Percentiles rank a stretch among this genome's conserved stretches.
Conservation (phyloP, 345 rosid species). For the Erucastrum elatum region DNA sequence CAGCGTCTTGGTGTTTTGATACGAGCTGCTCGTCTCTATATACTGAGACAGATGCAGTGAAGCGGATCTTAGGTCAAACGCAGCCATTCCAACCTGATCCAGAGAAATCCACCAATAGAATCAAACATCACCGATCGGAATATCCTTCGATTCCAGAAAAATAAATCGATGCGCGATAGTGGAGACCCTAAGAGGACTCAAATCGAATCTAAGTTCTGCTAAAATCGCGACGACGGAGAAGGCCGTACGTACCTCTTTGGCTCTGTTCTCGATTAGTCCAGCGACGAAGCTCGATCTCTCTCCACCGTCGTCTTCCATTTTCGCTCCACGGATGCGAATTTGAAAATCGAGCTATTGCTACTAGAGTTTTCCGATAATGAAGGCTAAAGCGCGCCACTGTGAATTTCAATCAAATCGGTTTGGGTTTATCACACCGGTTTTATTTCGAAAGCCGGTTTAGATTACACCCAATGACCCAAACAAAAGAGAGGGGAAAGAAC, state of each 20-base stretch:
- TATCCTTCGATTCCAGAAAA: no score
- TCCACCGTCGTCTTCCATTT: conserved; percentile 79
- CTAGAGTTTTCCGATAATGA: conserved; percentile 1
- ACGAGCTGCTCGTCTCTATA: conserved; percentile 93
- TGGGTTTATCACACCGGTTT: not conserved
- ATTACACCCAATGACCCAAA: not conserved
- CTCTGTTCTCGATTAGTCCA: conserved; percentile 88
- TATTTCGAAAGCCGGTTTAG: not conserved
- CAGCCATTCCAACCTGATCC: conserved; percentile 87
- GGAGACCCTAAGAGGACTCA: conserved; percentile 13
- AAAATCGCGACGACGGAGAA: not conserved
- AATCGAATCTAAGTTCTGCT: conserved; percentile 5
- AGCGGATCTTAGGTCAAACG: conserved; percentile 89
- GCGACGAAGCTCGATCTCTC: conserved; percentile 81
- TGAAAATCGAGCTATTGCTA: not conserved
- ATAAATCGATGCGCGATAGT: no score
- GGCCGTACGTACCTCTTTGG: conserved; percentile 70
- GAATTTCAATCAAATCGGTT: not conserved
- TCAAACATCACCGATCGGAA: conserved; percentile 6
- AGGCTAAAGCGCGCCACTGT: conserved; percentile 37
- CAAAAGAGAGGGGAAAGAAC: not conserved
- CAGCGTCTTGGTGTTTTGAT: conserved; percentile 85
- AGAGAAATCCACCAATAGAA: conserved; percentile 11
- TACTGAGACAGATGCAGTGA: conserved; percentile 92
- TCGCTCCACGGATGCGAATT: conserved; percentile 27